Base-by-base conservation (phyloP, 2,329 filamentous ascomycete species). In the Microdochium paspali region DNA sequence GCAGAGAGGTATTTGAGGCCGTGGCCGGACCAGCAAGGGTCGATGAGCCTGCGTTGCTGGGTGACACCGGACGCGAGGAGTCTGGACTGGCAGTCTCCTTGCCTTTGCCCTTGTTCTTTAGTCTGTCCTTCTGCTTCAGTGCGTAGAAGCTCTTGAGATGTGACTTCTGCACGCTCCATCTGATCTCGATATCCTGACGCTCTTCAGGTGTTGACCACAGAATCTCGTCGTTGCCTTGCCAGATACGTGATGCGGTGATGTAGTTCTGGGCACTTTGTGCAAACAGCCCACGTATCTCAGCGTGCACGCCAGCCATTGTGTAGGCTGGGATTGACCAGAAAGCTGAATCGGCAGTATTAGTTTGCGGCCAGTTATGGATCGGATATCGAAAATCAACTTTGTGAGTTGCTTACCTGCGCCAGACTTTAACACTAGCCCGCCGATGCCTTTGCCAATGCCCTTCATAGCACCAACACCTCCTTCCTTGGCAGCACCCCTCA, bases 361-460 rank as follows among this genome's bases (percentile, higher is more conserved):
- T 10, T 26, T 31, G 13, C 25, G 24, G 20, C 46, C 43, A 46
- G 31, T 12, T 49, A n/a, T 42, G 15, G 23, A n/a, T n/a, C n/a
- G n/a, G 13, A 24, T 40, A n/a, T 35, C 10, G 15, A 40, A 32
- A 10, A 26, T 42, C 6, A 44, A 43, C n/a, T 26, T 39, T 24
- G 35, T 23, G 20, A 12, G 6, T 15, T 31, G 65, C 76, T 65
- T 64, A 82, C 82, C 88, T 50, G 87, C 87, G 48, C 83, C 79
- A n/a, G 89, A 86, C 61, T 95, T 95, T 20, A 93, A 67, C 1
- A 93, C 72, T 2, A 94, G 62, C 0, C 90, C 90, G 4, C 87
- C 88, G 32, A 95, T 77, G 1, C 89, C 90, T 60, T 88, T 93
- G 1, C 85, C 89, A 42, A 95, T 72, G 0, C 87, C 87, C 62